phyloP scores from a whole-genome alignment of 2,329 filamentous ascomycete species.

The Aspergillus phoenicis region DNA sequence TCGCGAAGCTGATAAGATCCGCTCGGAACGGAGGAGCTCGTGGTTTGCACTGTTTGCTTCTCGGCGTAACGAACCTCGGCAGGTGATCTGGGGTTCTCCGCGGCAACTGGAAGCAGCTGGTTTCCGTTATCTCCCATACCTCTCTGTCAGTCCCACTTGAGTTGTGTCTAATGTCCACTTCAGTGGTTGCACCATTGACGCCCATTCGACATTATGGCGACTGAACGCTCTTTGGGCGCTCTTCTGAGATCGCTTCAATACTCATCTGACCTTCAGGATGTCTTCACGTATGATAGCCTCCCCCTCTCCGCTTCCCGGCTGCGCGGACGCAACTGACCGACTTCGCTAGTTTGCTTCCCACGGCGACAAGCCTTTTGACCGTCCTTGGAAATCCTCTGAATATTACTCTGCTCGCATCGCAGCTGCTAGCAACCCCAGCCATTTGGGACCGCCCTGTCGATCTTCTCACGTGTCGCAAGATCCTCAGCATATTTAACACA shows the following conservation, averaged over 20 bases:
- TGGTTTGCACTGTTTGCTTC: constrained; percentile 34
- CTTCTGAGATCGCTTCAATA: constrained; percentile 63
- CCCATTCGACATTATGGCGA: constrained; percentile 50
- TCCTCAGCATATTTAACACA: constrained; percentile 64
- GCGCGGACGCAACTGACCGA: constrained; percentile 16
- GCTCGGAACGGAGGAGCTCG: not conserved
- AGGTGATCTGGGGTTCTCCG: constrained; percentile 36
- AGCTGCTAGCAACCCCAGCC: constrained; percentile 60
- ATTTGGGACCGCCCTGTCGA: constrained; percentile 61
- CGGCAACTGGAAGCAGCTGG: constrained; percentile 18
- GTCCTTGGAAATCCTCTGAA: constrained; percentile 64
- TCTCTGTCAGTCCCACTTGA: not conserved
- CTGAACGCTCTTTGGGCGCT: constrained; percentile 62
- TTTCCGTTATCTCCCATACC: not conserved
- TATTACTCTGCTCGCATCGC: constrained; percentile 61
- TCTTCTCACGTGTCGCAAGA: constrained; percentile 57
- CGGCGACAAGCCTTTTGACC: constrained; percentile 50
- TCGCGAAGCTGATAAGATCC: constrained; percentile 8
- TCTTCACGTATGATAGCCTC: constrained; percentile 52
- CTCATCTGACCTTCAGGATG: constrained; percentile 61
- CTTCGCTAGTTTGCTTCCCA: constrained; percentile 54
- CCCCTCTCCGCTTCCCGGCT: constrained; percentile 6
- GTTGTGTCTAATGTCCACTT: constrained; percentile 12
- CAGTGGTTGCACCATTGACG: not conserved
- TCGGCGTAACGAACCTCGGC: constrained; percentile 33